Evolutionary conservation across 2,329 filamentous ascomycete species (phyloP).

Genomic region (Aspergillus texensis): DNA sequence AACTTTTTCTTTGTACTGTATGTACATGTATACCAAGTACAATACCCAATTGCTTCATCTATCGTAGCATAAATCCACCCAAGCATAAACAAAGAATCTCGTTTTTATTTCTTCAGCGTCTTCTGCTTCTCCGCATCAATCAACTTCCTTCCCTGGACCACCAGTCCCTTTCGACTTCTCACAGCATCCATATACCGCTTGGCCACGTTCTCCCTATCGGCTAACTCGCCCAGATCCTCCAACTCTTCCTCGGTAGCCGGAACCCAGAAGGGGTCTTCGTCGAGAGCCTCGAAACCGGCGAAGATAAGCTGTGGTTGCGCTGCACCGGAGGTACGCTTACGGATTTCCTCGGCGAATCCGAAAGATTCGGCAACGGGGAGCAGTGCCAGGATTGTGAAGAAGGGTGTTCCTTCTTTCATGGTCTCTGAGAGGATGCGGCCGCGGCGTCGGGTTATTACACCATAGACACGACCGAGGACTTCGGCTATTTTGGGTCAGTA

Average conservation of each 20-base stretch:
- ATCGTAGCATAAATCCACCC: slow-evolving; percentile 1
- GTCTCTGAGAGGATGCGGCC: slow-evolving; percentile 87
- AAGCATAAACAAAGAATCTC: slow-evolving; percentile 7
- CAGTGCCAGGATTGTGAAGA: slow-evolving; percentile 88
- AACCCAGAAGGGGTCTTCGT: slow-evolving; percentile 97
- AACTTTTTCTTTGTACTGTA: not conserved
- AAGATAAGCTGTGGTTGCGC: slow-evolving; percentile 94
- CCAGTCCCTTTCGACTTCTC: slow-evolving; percentile 79
- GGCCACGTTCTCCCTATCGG: slow-evolving; percentile 92
- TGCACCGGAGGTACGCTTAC: slow-evolving; percentile 87
- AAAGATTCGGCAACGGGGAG: slow-evolving; percentile 94
- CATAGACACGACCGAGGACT: slow-evolving; percentile 92
- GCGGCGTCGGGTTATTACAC: slow-evolving; percentile 91
- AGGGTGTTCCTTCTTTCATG: slow-evolving; percentile 93
- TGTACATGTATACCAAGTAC: slow-evolving; percentile 1
- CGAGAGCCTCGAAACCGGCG: slow-evolving; percentile 85
- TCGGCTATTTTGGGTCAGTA: slow-evolving; percentile 61
- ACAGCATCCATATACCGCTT: slow-evolving; percentile 95
- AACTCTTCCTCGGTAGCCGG: slow-evolving; percentile 95
- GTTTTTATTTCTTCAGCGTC: slow-evolving; percentile 61
- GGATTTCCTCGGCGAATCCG: slow-evolving; percentile 94
- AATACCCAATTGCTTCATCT: not conserved
- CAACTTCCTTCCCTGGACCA: slow-evolving; percentile 74
- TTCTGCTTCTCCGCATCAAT: slow-evolving; percentile 93
- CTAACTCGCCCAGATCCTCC: slow-evolving; percentile 92